Conservation (phyloP, 2,329 filamentous ascomycete genomes). For the Nigrospora sphaerica region DNA sequence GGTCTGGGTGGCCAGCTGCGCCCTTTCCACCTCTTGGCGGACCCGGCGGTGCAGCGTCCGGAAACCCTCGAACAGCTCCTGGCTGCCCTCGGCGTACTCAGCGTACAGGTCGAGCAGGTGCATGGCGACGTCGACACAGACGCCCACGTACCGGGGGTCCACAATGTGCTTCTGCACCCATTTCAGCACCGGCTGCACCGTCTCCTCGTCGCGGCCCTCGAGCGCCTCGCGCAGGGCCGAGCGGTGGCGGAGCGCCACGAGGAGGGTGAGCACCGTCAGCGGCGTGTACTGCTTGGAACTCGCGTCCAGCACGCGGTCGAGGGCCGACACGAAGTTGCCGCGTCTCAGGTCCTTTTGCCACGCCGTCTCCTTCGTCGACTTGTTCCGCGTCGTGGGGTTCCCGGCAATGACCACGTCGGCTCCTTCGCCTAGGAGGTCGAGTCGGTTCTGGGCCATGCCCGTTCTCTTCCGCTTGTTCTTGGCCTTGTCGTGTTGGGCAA, state of each 20-base stretch:
- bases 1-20: slow-evolving; percentile 74
- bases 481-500: slow-evolving; percentile 70
- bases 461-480: slow-evolving; percentile 61
- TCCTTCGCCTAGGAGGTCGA: slow-evolving; percentile 77
- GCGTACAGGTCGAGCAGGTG: slow-evolving; percentile 83
- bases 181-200: slow-evolving; percentile 72
- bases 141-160: slow-evolving; percentile 71
- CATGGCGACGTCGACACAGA: slow-evolving; percentile 79
- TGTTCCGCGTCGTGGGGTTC: slow-evolving; percentile 30
- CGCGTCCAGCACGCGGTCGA: slow-evolving; percentile 69
- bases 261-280: slow-evolving; percentile 63
- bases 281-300: slow-evolving; percentile 45
- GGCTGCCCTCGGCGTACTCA: slow-evolving; percentile 66
- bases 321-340: slow-evolving; percentile 66
- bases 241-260: slow-evolving; percentile 81
- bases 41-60: slow-evolving; percentile 64
- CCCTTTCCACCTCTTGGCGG: slow-evolving; percentile 69
- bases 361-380: slow-evolving; percentile 42
- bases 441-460: slow-evolving; percentile 38
- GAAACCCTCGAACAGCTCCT: slow-evolving; percentile 65
- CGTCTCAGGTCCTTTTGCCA: slow-evolving; percentile 83
- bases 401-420: slow-evolving; percentile 86
- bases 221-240: slow-evolving; percentile 78
- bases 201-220: slow-evolving; percentile 70
- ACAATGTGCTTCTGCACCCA: slow-evolving; percentile 79